Evolutionary conservation across 1,284 basidiomycete species (phyloP).

Genomic region (Veloporphyrellus conicus): DNA sequence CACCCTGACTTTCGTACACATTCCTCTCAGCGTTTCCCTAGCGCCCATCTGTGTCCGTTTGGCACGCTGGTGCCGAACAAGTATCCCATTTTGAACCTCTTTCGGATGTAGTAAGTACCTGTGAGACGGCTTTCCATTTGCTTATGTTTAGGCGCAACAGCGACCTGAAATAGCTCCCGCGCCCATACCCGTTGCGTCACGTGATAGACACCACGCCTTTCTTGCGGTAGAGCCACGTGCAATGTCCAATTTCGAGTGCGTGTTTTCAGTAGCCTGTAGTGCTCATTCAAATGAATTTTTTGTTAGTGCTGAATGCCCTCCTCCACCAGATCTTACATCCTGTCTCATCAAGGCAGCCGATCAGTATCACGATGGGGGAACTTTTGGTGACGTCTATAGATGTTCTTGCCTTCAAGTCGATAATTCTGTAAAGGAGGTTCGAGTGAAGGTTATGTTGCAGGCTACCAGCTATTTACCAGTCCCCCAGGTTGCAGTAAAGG

Average conservation of each 20-base stretch:
- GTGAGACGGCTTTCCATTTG: too few relatives aligned
- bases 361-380: constrained; percentile 7
- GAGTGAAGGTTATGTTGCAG: neutral
- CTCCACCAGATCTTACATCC: constrained; percentile 14
- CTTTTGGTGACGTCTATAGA: constrained; percentile 16
- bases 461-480: neutral
- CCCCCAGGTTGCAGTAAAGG: constrained; percentile 18
- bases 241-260: neutral
- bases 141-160: too few relatives aligned
- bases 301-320: neutral
- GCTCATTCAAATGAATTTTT: neutral
- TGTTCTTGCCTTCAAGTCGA: constrained; percentile 5
- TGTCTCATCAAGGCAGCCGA: neutral
- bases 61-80: too few relatives aligned
- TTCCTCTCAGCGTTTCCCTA: too few relatives aligned
- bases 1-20: too few relatives aligned
- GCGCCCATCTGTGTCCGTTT: too few relatives aligned
- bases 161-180: too few relatives aligned
- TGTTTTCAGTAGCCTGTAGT: neutral
- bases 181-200: too few relatives aligned
- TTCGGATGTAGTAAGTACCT: too few relatives aligned
- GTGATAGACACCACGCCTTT: too few relatives aligned
- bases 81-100: too few relatives aligned
- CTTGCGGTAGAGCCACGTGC: too few relatives aligned
- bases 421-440: constrained; percentile 7